Base-by-base conservation (phyloP, 306 rosid genomes). In the Oxytropis ochrocephala region DNA sequence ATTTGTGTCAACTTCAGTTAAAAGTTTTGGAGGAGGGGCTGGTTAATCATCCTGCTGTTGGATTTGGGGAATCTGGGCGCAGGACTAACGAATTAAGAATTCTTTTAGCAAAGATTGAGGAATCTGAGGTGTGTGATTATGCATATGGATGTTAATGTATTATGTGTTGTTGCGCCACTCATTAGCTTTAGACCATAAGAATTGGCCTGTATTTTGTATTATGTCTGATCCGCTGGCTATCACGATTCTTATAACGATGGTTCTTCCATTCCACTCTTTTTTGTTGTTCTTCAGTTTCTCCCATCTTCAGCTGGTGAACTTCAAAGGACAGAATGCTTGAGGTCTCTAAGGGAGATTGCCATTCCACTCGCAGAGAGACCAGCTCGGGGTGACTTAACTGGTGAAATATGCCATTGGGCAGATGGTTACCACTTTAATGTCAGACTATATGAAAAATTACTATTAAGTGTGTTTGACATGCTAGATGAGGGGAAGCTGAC, bases 361-460 rank as follows among this genome's bases (percentile, higher is more conserved):
- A 75, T 84, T 81, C 90, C 92, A 76, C 92, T 88, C 53, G 96
- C 96, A 8, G 99, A 94, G 85, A 86, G 99, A 84, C 96, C 99
- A 49, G 95, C 97, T 74, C 88, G 99, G 67, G 99, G 97, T 55
- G 99, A 94, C 84, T 84, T 94, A 73, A 94, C 99, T 19, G 99
- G 99, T 62, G 97, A 94, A 91, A 92, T 94, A 68, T 94, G 99
- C 75, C 99, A 94, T 67, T 94, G 99, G 99, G 89, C 97, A 33
- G 99, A 91, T 81, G 99, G 99, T 69, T 94, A 91, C 86, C 91
- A 80, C 80, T 78, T 94, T 10, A 94, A 88, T 73, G 91, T 94
- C 83, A 85, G 87, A 82, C 86, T 94, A 13, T 94, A 94, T 46
- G 99, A 94, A 86, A 94, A 90, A 78, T 82, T 94, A 55, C 99